These are phyloP conservation scores for Aureobasidium uvarum DNA, from an alignment of 2,329 filamentous ascomycete genomes.

Conservation along the genomic window DNA sequence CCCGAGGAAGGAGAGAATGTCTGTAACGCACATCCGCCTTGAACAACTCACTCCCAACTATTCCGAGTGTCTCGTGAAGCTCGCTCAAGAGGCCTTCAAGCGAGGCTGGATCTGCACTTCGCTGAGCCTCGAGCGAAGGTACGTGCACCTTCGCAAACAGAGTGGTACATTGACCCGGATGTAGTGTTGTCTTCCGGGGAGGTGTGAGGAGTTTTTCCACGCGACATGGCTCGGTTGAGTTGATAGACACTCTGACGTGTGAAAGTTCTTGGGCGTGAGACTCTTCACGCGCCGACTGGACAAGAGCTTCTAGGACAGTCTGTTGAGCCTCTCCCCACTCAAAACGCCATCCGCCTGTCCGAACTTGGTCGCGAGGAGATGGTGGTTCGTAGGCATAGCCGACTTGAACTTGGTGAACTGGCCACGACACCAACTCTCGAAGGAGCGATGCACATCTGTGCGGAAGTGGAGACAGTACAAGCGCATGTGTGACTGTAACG, in stretches of 20 bases:
- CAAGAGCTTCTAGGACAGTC: background rate
- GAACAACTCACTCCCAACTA: background rate
- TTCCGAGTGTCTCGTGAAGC: conserved; percentile 12
- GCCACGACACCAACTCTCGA: conserved; percentile 25
- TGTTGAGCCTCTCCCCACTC: background rate
- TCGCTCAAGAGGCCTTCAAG: background rate
- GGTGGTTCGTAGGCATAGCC: conserved; percentile 10
- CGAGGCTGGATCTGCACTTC: background rate
- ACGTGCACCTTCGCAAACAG: conserved; percentile 19
- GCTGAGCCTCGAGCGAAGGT: background rate
- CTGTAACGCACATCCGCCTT: conserved; percentile 38
- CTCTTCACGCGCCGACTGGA: conserved; percentile 17
- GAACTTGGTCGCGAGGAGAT: background rate
- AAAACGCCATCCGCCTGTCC: conserved; percentile 7
- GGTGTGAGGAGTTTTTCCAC: conserved; percentile 19
- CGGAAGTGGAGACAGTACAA: conserved; percentile 30
- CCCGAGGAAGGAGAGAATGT: conserved; percentile 37
- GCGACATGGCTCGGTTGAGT: conserved; percentile 14
- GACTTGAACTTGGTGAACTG: conserved; percentile 17
- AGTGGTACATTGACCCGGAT: conserved; percentile 19
- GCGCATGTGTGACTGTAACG: conserved; percentile 18
- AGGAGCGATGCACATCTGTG: conserved; percentile 11
- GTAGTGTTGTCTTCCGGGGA: conserved; percentile 10
- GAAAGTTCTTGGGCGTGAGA: background rate
- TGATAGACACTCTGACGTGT: conserved; percentile 22